Evolutionary conservation across 1,284 basidiomycete species (phyloP).

Genomic region (Pisolithus thermaeus): DNA sequence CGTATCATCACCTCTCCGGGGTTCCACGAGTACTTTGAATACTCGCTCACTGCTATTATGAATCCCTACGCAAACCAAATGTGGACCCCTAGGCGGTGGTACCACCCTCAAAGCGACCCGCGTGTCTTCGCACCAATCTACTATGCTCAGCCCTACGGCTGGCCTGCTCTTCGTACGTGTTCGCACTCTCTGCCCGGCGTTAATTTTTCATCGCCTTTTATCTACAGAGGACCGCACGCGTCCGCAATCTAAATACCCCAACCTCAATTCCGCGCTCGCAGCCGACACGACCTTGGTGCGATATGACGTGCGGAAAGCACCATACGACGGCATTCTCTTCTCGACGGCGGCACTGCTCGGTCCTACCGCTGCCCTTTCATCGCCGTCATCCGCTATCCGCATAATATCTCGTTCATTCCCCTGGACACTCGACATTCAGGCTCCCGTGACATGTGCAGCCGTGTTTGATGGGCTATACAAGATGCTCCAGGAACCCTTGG

Average conservation of each 20-base stretch:
- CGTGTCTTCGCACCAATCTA: slow-evolving; percentile 25
- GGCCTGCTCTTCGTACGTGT: slow-evolving; percentile 14
- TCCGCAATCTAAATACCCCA: slow-evolving; percentile 32
- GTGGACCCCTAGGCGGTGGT: slow-evolving; percentile 14
- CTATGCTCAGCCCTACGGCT: slow-evolving; percentile 14
- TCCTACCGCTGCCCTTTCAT: slow-evolving; percentile 31
- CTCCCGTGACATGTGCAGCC: slow-evolving; percentile 42
- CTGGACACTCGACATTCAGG: slow-evolving; percentile 50
- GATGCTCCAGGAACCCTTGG: slow-evolving; percentile 45
- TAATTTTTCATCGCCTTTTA: background rate
- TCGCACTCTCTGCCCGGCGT: too few species aligned
- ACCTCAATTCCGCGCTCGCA: slow-evolving; percentile 45
- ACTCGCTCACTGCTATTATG: slow-evolving; percentile 9
- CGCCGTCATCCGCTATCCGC: slow-evolving; percentile 32
- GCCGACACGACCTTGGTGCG: slow-evolving; percentile 43
- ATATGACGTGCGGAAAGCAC: slow-evolving; percentile 43
- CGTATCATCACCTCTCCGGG: background rate
- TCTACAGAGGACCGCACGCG: slow-evolving; percentile 16
- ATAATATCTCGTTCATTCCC: slow-evolving; percentile 54
- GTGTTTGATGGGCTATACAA: slow-evolving; percentile 48
- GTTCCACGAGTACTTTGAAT: background rate
- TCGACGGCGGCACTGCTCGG: slow-evolving; percentile 38
- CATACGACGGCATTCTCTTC: slow-evolving; percentile 35
- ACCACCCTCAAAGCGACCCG: slow-evolving; percentile 27
- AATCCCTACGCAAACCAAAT: slow-evolving; percentile 17